Base-by-base conservation (phyloP, 2,329 filamentous ascomycete genomes). In the Ceratocystis eucalypticola region DNA sequence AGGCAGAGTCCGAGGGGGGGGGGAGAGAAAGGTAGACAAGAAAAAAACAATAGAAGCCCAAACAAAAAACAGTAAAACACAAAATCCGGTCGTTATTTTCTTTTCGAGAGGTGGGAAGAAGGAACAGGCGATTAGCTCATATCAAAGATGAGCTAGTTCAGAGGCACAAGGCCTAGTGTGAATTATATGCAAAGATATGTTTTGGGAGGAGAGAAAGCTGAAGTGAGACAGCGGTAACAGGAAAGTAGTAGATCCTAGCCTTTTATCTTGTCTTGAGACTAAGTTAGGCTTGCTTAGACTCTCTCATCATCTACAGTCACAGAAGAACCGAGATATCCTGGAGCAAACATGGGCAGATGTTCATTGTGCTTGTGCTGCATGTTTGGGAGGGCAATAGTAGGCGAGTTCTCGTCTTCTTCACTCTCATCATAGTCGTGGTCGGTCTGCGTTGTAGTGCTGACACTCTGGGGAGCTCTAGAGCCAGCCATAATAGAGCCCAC, bases 281-380 rank as follows among this genome's bases (percentile, higher is more conserved):
- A 7, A 8, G 28, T 41, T 41, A 5, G 4, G 8, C 37, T 15
- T 12, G n/a, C 5, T 59, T 37, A 59, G 25, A 33, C 55, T 17
- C 12, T 10, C 55, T 77, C 78, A 72, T 79, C 83, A 70, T 83
- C 81, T 73, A 79, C 82, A n/a, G 75, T 71, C 12, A 76, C 73
- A 2, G 80, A 79, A 1, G 81, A 80, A 5, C 81, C 81, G 64
- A 75, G 72, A 70, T 81, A 83, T 69, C 78, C 79, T 20, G 80
- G 79, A 61, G 77, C 72, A 25, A 74, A 72, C 30, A 80, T 77
- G 5, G 71, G 70, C 7, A 69, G 46, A 7, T 57, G 30, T 3
- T 45, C n/a, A 10, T 6, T n/a, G 8, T 65, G 46, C 33, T 65
- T 57, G 44, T 61, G 28, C 17, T 59, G 55, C 55, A 37, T 22